Evolutionary conservation across 805 yeast genomes (phyloP), one percentile per base, ranked within the genome.

Genomic region (Yamadazyma paraphyllophila): DNA sequence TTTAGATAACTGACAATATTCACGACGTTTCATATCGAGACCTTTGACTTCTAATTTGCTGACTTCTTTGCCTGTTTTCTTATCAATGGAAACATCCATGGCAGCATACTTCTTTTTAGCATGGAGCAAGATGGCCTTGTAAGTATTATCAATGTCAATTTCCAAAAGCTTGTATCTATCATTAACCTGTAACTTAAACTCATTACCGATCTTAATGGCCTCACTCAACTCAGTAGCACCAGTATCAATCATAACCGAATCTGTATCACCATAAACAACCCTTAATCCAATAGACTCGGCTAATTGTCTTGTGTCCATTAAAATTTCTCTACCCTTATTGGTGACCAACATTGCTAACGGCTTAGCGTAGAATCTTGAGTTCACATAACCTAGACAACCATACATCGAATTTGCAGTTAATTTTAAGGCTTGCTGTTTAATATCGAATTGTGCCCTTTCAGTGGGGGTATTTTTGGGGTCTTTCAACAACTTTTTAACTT

Each of bases 321-420:
- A 77, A 62, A 91, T 89, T 63, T 94, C 98, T 70, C 99, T 80
- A 58, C 99, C 99, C 65, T 91, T 88, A 56, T 83, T 85, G 2
- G 99, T 94, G 47, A 90, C 96, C 58, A 94, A 73, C 91, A 88
- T 88, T 4, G 99, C 99, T 55, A 94, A 73, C 0, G 98, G 97
- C 59, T 88, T 85, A 10, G 99, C 99, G 60, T 91, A 92, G 65
- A 94, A 94, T 58, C 99, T 78, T 16, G 97, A 89, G 57, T 85
- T 79, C 6, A 85, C 86, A 63, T 83, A 91, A 55, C 99, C 99
- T 57, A 94, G 77, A 78, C 98, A 94, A 61, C 99, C 99, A 69
- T 94, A 94, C 97, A 94, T 92, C n/a, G 99, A 94, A 67, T 94
- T 94, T 25, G 99, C 99, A 2, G 99, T 95, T 61, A 94, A 75